Evolutionary conservation across 2,329 filamentous ascomycete genomes (phyloP), one percentile per base, ranked within the genome.

Genomic region (Alternaria triticina): DNA sequence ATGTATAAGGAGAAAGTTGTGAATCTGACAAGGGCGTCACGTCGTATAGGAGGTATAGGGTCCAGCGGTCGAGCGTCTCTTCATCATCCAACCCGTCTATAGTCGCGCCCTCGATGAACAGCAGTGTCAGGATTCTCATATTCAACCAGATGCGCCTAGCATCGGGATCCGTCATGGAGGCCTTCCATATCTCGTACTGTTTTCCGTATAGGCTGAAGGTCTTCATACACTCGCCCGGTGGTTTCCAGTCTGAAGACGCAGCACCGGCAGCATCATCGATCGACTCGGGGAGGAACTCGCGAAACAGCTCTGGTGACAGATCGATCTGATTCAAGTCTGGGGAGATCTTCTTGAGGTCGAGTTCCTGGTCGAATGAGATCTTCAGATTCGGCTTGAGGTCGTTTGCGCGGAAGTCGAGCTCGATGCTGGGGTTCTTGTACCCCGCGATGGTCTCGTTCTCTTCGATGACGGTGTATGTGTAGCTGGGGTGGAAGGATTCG

Each of bases 101-200:
- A 5, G 89, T 91, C n/a, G 94, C 96, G 27, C 93, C 96, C 79
- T 99, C 96, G 65, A 99, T 97, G 78, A 94, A 96, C 63, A 98
- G 85, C 15, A 93, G 89, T 6, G 94, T 88, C 36, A 97, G 84
- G 59, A 97, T 88, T 81, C 97, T 94, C 68, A 96, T 87, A 56
- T 94, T 92, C 65, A 88, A 88, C 73, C 97, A 84, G 43, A 97
- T 83, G 72, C 90, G 86, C 74, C 88, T 87, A 45, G 96, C 88
- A 15, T 85, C 85, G 0, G 87, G 83, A 75, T 97, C 90, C 3
- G 86, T 85, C 56, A 99, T 84, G 55, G 84, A 91, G 9, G 92
- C 91, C 70, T 88, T 89, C 93, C 94, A 97, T 58, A 98, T 87
- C 80, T 97, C 93, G 77, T 91, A 97, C 23, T 85, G 86, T 57